Evolutionary conservation across 2,329 filamentous ascomycete species (phyloP), one percentile per base, ranked within the genome.

Genomic region (Fusarium robinianum): DNA sequence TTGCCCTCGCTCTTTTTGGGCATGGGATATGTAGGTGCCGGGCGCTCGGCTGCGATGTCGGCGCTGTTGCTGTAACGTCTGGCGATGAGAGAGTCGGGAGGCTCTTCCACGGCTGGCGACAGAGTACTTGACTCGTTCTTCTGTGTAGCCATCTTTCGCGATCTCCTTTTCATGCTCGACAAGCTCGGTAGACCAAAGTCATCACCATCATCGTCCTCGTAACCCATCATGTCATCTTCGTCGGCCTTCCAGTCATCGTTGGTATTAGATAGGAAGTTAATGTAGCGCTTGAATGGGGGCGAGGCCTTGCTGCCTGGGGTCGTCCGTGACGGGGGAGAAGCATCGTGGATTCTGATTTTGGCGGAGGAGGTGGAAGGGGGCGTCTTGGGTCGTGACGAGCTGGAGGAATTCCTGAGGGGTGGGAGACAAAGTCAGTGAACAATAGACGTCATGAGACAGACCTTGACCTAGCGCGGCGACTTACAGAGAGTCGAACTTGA

Each of bases 141-240:
- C 57, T 71, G 76, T 12, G 74, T 70, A 27, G 76, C 78, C 57
- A 76, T 76, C 34, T 74, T 72, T 52, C 73, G 75, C 14, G 78
- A 74, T 64, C 88, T 88, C 57, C 88, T 81, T 61, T 91, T 87
- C 86, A 94, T 94, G 64, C 86, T 96, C 5, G 90, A 88, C 64
- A 97, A 81, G 64, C 90, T 96, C 3, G 92, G 92, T 17, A 97
- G 76, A 2, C 92, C 92, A 69, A 97, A 97, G 65, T 97, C 92
- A 67, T 97, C 92, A 51, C 95, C 91, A 58, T 94, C 87, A 43
- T 90, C 88, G 57, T 95, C 89, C 61, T 85, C 88, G 60, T 94
- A 89, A 8, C 82, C 83, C 65, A 88, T 81, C 59, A 90, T 84
- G 53, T 90, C 88, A 42, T 87, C 87, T 41, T 88, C 84, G 51